A percentile compares a stretch with the other conserved stretches of the same genome.
These are phyloP conservation scores for Trichosporon ovoides DNA, from an alignment of 1,284 basidiomycete species.

Conservation along the genomic window DNA sequence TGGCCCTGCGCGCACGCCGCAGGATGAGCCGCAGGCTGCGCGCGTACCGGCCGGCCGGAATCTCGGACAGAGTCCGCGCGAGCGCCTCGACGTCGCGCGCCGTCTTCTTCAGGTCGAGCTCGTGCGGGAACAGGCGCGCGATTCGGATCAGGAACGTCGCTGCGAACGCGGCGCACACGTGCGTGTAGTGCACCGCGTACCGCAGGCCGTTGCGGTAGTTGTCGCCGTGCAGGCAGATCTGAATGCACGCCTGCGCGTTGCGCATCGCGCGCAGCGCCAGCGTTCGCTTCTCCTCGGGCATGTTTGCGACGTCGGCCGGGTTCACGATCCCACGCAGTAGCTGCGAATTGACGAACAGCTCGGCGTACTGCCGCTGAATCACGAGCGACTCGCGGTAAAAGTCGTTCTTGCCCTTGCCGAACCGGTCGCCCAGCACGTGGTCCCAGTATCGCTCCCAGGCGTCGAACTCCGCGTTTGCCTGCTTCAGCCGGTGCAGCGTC, in stretches of 20 bases:
- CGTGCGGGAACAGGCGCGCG: slow-evolving; percentile 76
- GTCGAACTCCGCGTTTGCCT: slow-evolving; percentile 48
- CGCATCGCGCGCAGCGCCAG: slow-evolving; percentile 48
- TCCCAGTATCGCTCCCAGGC: slow-evolving; percentile 50
- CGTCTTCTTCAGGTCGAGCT: slow-evolving; percentile 71
- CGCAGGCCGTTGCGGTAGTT: slow-evolving; percentile 79
- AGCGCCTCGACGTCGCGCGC: slow-evolving; percentile 72
- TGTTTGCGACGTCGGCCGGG: slow-evolving; percentile 41
- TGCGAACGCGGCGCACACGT: slow-evolving; percentile 80
- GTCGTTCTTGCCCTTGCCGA: slow-evolving; percentile 42
- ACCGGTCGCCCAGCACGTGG: slow-evolving; percentile 40
- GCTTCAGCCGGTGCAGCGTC: slow-evolving; percentile 44
- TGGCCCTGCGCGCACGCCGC: slow-evolving; percentile 67
- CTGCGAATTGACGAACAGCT: slow-evolving; percentile 49
- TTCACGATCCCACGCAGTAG: slow-evolving; percentile 46
- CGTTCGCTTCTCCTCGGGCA: slow-evolving; percentile 46
- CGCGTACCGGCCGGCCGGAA: slow-evolving; percentile 83
- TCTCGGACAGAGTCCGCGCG: slow-evolving; percentile 65
- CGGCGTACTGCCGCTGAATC: slow-evolving; percentile 44
- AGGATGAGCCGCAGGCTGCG: slow-evolving; percentile 80
- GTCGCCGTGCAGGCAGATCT: slow-evolving; percentile 45
- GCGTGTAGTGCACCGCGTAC: slow-evolving; percentile 56
- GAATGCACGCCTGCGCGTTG: slow-evolving; percentile 47
- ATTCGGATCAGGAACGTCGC: slow-evolving; percentile 82
- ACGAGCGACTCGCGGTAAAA: slow-evolving; percentile 46